phyloP scores from a whole-genome alignment of 2,329 filamentous ascomycete genomes.

The Aspergillus pseudoviridinutans region DNA sequence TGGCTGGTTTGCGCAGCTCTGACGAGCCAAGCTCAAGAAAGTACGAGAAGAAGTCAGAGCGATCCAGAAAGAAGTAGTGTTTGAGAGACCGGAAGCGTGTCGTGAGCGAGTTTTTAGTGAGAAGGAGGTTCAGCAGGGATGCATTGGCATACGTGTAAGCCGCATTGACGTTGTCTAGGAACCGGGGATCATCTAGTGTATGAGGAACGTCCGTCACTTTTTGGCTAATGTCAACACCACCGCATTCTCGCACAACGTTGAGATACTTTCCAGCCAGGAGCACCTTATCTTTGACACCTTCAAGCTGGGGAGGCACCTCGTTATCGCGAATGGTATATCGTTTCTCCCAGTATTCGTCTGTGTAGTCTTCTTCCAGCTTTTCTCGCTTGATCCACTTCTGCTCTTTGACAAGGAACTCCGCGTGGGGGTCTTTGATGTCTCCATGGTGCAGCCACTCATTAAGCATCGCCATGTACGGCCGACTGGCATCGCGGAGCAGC shows the following conservation, averaged over 20 bases:
- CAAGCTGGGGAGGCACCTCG: slow-evolving; percentile 86
- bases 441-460: slow-evolving; percentile 98
- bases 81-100: slow-evolving; percentile 85
- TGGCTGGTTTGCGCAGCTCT: slow-evolving; percentile 85
- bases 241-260: slow-evolving; percentile 95
- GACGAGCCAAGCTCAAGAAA: slow-evolving; percentile 89
- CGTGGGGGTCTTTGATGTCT: slow-evolving; percentile 87
- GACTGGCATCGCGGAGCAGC: slow-evolving; percentile 79
- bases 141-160: slow-evolving; percentile 96
- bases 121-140: slow-evolving; percentile 80
- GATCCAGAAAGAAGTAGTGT: slow-evolving; percentile 98
- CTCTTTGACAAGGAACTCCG: slow-evolving; percentile 92
- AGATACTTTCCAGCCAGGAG: slow-evolving; percentile 94
- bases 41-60: slow-evolving; percentile 96
- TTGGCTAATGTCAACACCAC: slow-evolving; percentile 89
- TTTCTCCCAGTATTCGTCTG: slow-evolving; percentile 98
- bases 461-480: slow-evolving; percentile 95
- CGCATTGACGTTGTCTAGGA: slow-evolving; percentile 91
- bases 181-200: slow-evolving; percentile 86
- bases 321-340: slow-evolving; percentile 91
- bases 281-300: slow-evolving; percentile 88
- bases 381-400: slow-evolving; percentile 93
- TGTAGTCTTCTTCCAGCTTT: slow-evolving; percentile 90
- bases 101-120: slow-evolving; percentile 89
- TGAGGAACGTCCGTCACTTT: slow-evolving; percentile 82